phyloP scores from a whole-genome alignment of 768 basidiomycete species.

The Psilocybe tampanensis region DNA sequence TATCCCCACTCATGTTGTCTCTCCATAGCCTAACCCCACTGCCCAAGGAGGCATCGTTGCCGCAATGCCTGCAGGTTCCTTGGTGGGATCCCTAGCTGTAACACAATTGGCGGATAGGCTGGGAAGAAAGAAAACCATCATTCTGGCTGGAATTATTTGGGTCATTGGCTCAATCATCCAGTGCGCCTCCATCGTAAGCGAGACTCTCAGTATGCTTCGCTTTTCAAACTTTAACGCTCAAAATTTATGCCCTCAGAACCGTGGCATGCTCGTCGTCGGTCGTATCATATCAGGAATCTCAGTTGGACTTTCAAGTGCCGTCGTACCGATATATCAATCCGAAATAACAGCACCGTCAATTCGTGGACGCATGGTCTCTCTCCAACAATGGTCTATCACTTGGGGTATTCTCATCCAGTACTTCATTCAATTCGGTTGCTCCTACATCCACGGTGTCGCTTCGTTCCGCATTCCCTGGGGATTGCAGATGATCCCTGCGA shows the following conservation, averaged over 20 bases:
- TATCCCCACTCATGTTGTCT: background rate
- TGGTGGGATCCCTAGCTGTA: conserved; percentile 66
- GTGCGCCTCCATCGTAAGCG: conserved; percentile 52
- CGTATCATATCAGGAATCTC: conserved; percentile 70
- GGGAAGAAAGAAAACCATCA: conserved; percentile 68
- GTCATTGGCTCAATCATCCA: conserved; percentile 75
- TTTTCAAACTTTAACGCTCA: background rate
- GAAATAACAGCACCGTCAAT: conserved; percentile 73
- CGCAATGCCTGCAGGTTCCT: conserved; percentile 76
- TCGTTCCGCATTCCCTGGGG: conserved; percentile 85
- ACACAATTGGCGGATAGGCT: conserved; percentile 63
- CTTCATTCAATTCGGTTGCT: conserved; percentile 77
- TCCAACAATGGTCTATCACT: conserved; percentile 82
- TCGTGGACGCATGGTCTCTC: conserved; percentile 73
- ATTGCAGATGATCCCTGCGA: conserved; percentile 77
- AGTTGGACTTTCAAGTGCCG: conserved; percentile 65
- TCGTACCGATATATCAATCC: conserved; percentile 77
- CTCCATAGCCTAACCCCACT: conserved; percentile 45
- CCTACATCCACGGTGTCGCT: conserved; percentile 67
- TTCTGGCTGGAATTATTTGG: conserved; percentile 71
- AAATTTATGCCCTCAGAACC: conserved; percentile 42
- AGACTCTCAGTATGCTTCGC: conserved; percentile 2
- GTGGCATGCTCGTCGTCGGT: conserved; percentile 75
- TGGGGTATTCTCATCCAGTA: conserved; percentile 81
- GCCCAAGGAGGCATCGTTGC: conserved; percentile 79